These are phyloP conservation scores for Oryza glaberrima DNA, from an alignment of 176 grass and related monocot genomes.

Conservation along the genomic window DNA sequence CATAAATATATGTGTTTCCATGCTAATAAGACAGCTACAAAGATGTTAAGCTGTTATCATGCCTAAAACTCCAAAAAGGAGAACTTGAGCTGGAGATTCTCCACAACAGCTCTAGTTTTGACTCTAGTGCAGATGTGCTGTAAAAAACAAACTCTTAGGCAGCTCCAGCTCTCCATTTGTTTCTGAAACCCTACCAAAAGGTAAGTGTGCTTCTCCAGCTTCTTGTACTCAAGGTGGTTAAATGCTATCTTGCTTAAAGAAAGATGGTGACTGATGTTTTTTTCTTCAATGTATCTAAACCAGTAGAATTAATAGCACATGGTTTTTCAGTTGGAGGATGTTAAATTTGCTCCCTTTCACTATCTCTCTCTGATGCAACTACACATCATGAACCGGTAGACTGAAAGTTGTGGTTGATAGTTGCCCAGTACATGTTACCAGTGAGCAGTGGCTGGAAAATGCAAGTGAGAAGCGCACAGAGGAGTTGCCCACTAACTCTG, in stretches of 20 bases:
- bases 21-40: not conserved
- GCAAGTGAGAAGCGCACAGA: conserved; percentile 10
- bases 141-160: conserved; percentile 22
- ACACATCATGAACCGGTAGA: conserved; percentile 43
- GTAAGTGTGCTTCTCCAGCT: not conserved
- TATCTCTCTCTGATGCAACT: conserved; percentile 11
- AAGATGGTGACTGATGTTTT: not conserved
- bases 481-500: conserved; percentile 1
- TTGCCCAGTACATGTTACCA: conserved; percentile 38
- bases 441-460: not conserved
- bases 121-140: not conserved
- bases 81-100: conserved; percentile 11
- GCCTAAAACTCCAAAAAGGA: conserved; percentile 16
- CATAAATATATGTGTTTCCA: conserved; percentile 1
- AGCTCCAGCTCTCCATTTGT: conserved; percentile 16
- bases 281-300: not conserved
- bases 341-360: not conserved
- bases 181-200: not conserved
- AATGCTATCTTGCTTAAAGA: not conserved
- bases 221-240: conserved; percentile 9
- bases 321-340: not conserved
- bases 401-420: conserved; percentile 30
- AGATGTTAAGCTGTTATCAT: conserved; percentile 44
- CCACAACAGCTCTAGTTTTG: conserved; percentile 27
- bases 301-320: not conserved